Percentiles rank a stretch among this genome's conserved stretches.
These are phyloP conservation scores for Amanita muscaria DNA, from an alignment of 768 basidiomycete species.

Conservation along the genomic window DNA sequence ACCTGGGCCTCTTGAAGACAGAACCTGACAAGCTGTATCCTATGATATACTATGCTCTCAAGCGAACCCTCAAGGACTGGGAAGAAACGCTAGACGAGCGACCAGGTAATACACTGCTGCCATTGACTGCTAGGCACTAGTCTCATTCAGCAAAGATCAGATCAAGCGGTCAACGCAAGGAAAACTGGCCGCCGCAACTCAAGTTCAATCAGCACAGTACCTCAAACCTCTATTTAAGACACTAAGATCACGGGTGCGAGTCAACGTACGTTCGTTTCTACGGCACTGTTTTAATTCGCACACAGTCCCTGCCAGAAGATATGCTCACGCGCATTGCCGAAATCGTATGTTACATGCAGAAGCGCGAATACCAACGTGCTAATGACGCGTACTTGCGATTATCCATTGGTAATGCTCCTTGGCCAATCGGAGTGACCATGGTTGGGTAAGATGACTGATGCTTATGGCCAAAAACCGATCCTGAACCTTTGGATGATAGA, in stretches of 20 bases:
- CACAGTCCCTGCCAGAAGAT: conserved; percentile 69
- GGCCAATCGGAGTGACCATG: conserved; percentile 99
- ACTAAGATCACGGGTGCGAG: conserved; percentile 77
- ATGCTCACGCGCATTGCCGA: conserved; percentile 83
- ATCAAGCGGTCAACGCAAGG: conserved; percentile 87
- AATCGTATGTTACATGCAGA: conserved; percentile 95
- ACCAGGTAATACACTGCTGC: conserved; percentile 55
- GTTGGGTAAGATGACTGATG: conserved; percentile 74
- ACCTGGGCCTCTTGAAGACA: conserved; percentile 74
- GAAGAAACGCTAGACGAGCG: conserved; percentile 90
- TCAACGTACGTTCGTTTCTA: background rate
- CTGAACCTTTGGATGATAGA: conserved; percentile 30
- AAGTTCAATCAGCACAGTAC: conserved; percentile 93
- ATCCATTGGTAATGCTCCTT: conserved; percentile 97
- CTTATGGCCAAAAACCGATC: conserved; percentile 5
- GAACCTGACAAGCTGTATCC: conserved; percentile 96
- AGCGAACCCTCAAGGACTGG: conserved; percentile 93
- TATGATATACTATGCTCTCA: conserved; percentile 91
- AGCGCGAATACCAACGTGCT: conserved; percentile 87
- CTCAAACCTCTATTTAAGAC: conserved; percentile 94
- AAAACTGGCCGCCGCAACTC: conserved; percentile 89
- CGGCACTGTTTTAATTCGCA: conserved; percentile 1
- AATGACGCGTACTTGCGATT: conserved; percentile 96
- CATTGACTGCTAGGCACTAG: background rate
- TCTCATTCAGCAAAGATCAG: conserved; percentile 41